These are phyloP conservation scores for Murraya paniculata DNA, from an alignment of 345 rosid species.

Conservation along the genomic window DNA sequence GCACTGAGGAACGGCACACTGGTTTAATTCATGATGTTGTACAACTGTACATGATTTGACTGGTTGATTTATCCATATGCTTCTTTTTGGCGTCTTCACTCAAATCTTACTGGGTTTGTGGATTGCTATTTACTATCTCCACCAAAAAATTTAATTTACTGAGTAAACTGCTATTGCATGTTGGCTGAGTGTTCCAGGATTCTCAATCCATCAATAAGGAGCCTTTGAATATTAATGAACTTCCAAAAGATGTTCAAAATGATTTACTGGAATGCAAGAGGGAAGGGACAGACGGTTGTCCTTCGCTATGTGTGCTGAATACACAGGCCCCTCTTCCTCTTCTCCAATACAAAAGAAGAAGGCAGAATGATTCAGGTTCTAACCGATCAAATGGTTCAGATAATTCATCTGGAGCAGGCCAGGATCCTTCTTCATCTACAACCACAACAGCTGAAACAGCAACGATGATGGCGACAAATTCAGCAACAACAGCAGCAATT, in stretches of 20 bases:
- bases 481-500: constrained; percentile 58
- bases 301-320: constrained; percentile 47
- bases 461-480: constrained; percentile 21
- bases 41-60: background rate
- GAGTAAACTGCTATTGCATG: constrained; percentile 4
- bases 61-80: background rate
- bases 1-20: background rate
- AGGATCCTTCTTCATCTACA: constrained; percentile 64
- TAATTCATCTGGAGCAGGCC: constrained; percentile 54
- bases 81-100: background rate
- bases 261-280: constrained; percentile 42
- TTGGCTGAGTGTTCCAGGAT: constrained; percentile 34
- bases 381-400: constrained; percentile 47
- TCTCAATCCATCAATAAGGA: constrained; percentile 20
- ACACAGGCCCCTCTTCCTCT: constrained; percentile 61
- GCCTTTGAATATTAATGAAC: constrained; percentile 29
- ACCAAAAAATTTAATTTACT: background rate
- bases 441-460: constrained; percentile 57
- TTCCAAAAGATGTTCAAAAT: constrained; percentile 32
- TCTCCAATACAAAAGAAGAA: constrained; percentile 72
- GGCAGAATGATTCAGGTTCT: constrained; percentile 45
- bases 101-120: background rate
- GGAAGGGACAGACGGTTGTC: constrained; percentile 44
- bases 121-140: background rate
- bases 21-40: background rate